These are phyloP conservation scores for Mycena galopus DNA, from an alignment of 768 basidiomycete genomes.

Conservation along the genomic window DNA sequence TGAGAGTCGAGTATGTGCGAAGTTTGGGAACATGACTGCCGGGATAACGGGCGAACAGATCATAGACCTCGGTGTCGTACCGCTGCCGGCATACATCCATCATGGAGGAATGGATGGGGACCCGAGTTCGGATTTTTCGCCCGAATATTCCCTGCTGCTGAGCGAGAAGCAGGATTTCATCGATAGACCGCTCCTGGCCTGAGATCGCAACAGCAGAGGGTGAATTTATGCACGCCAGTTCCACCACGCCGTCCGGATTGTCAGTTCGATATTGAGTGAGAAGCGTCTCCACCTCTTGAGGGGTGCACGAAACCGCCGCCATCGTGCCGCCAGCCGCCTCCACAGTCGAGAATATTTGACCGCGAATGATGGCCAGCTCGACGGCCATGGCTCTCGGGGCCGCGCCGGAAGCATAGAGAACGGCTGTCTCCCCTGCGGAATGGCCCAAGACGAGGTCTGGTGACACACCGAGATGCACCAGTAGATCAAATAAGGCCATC, in stretches of 20 bases:
- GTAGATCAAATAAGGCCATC: slow-evolving; percentile 58
- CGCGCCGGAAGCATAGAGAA: slow-evolving; percentile 60
- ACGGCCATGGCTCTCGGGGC: slow-evolving; percentile 54
- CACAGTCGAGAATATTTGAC: slow-evolving; percentile 49
- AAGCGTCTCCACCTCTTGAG: slow-evolving; percentile 43
- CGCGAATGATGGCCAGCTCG: slow-evolving; percentile 58
- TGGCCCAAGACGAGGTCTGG: slow-evolving; percentile 59
- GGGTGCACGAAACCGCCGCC: slow-evolving; percentile 57
- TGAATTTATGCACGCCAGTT: slow-evolving; percentile 58
- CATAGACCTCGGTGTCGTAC: slow-evolving; percentile 44
- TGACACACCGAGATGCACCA: slow-evolving; percentile 49
- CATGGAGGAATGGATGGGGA: slow-evolving; percentile 55
- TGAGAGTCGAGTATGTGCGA: slow-evolving; percentile 54
- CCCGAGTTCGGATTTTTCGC: slow-evolving; percentile 50
- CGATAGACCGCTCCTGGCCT: slow-evolving; percentile 46
- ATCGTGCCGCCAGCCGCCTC: slow-evolving; percentile 56
- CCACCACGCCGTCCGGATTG: slow-evolving; percentile 39
- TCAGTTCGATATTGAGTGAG: slow-evolving; percentile 31
- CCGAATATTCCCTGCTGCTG: slow-evolving; percentile 47
- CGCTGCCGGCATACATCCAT: slow-evolving; percentile 52
- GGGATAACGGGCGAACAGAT: slow-evolving; percentile 51
- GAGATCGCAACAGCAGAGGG: slow-evolving; percentile 53
- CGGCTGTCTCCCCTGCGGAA: slow-evolving; percentile 62
- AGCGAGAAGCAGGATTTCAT: slow-evolving; percentile 47
- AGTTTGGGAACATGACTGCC: slow-evolving; percentile 43